Evolutionary conservation across 345 rosid species (phyloP).

Genomic region (Combretum micranthum): DNA sequence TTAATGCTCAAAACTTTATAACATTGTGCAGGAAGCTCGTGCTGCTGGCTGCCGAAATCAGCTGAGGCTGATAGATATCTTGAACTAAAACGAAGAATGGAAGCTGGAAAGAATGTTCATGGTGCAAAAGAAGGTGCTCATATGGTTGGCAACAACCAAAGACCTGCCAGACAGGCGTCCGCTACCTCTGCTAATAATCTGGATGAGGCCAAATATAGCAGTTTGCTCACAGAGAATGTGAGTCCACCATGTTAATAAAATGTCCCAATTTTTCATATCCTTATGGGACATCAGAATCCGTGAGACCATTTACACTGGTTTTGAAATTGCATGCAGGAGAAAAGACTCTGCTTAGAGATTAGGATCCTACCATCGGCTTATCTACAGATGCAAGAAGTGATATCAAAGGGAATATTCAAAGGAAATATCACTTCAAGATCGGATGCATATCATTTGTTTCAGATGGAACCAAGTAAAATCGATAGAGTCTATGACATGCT

Average conservation of each 20-base stretch:
- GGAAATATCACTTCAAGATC: conserved; percentile 68
- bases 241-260: conserved; percentile 14
- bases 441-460: conserved; percentile 72
- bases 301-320: too few species aligned
- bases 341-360: conserved; percentile 63
- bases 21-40: conserved; percentile 66
- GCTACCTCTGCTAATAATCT: conserved; percentile 52
- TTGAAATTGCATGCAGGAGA: conserved; percentile 54
- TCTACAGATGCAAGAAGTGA: conserved; percentile 79
- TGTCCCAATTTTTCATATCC: background rate
- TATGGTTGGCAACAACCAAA: conserved; percentile 20
- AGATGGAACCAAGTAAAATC: conserved; percentile 67
- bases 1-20: background rate
- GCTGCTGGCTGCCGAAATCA: conserved; percentile 76
- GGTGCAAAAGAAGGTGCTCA: conserved; percentile 61
- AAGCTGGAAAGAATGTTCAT: conserved; percentile 62
- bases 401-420: conserved; percentile 63
- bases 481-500: conserved; percentile 89
- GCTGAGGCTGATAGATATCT: conserved; percentile 75
- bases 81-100: conserved; percentile 60
- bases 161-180: conserved; percentile 49
- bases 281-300: background rate
- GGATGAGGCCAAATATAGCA: conserved; percentile 44
- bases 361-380: conserved; percentile 68
- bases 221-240: conserved; percentile 78